phyloP scores from a whole-genome alignment of 225 moss, liverwort and hornwort species.

The Physcomitrium patens region DNA sequence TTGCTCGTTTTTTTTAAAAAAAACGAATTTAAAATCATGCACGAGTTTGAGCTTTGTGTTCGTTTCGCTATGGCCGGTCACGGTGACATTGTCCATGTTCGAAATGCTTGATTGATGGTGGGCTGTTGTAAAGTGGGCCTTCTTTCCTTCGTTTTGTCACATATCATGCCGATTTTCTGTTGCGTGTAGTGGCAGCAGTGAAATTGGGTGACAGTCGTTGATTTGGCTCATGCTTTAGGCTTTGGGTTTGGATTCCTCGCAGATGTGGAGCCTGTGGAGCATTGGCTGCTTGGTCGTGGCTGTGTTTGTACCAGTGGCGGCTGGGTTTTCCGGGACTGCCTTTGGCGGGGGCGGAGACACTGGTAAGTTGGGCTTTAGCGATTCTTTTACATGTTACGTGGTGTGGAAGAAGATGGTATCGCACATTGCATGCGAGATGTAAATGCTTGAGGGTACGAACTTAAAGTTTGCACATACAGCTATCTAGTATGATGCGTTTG shows the following conservation, averaged over 20 bases:
- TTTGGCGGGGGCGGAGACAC: constrained; percentile 52
- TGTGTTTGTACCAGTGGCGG: constrained; percentile 58
- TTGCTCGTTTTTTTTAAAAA: neutral
- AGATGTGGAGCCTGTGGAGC: constrained; percentile 60
- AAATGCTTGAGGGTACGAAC: neutral
- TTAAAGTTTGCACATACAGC: neutral
- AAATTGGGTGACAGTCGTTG: neutral
- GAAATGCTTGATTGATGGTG: neutral
- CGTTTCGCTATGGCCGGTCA: neutral
- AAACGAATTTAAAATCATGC: neutral
- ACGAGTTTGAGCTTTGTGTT: neutral
- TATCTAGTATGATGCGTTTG: neutral
- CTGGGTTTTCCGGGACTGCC: constrained; percentile 52
- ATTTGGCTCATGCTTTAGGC: neutral
- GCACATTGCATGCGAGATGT: neutral
- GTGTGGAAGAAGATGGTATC: neutral
- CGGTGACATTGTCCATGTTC: constrained; percentile 4
- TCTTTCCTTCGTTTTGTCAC: neutral
- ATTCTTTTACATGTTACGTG: neutral
- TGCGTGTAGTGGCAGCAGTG: neutral
- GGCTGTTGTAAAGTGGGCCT: neutral
- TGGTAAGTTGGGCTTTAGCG: constrained; percentile 41
- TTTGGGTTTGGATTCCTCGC: constrained; percentile 22
- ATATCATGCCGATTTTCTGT: neutral
- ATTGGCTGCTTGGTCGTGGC: constrained; percentile 56